Evolutionary conservation across 2,329 filamentous ascomycete genomes (phyloP).

Genomic region (Fusarium gaditjirri): DNA sequence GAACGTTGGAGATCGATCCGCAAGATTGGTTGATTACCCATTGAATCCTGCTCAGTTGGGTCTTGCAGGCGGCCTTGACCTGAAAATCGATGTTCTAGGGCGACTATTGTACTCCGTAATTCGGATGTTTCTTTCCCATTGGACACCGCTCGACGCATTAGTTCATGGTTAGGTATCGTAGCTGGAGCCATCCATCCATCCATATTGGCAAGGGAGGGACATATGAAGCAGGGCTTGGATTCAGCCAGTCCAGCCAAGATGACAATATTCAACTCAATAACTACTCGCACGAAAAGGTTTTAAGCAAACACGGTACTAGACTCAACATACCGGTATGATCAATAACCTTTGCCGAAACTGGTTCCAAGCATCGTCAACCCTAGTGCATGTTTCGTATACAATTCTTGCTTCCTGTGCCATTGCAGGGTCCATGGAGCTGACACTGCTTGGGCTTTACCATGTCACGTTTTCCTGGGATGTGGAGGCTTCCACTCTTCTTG

Average conservation of each 20-base stretch:
- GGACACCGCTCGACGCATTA: slow-evolving; percentile 16
- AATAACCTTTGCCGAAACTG: background rate
- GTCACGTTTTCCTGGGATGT: slow-evolving; percentile 10
- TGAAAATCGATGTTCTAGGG: slow-evolving; percentile 11
- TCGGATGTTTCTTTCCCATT: slow-evolving; percentile 12
- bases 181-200: background rate
- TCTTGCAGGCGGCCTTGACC: slow-evolving; percentile 13
- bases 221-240: slow-evolving; percentile 7
- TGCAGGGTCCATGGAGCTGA: slow-evolving; percentile 16
- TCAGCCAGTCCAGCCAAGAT: background rate
- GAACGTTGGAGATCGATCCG: slow-evolving; percentile 18
- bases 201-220: slow-evolving; percentile 22
- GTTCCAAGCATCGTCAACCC: slow-evolving; percentile 3
- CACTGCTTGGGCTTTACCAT: background rate
- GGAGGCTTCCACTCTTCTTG: slow-evolving; percentile 3
- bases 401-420: slow-evolving; percentile 24
- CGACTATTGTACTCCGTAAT: background rate
- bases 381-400: slow-evolving; percentile 28
- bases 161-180: background rate
- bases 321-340: background rate
- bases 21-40: slow-evolving; percentile 10
- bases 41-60: slow-evolving; percentile 5
- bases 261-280: slow-evolving; percentile 6
- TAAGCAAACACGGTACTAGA: background rate
- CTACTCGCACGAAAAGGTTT: background rate